A percentile compares a stretch with the other conserved stretches of the same genome.
Conservation (phyloP, 257 asterid genomes). For the Solanum pinnatisectum region DNA sequence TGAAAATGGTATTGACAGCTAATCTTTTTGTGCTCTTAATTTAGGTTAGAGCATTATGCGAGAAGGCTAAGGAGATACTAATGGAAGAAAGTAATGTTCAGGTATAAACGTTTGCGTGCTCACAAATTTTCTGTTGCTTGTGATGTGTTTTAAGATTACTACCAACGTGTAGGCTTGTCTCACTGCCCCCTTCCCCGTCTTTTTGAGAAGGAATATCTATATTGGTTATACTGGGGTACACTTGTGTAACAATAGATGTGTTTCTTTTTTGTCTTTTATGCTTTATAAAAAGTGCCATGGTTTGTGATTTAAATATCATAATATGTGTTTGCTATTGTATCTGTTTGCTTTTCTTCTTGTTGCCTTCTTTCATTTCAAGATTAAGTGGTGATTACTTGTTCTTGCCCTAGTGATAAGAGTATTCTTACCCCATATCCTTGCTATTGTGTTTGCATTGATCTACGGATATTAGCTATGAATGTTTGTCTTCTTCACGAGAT, state of each 20-base stretch:
- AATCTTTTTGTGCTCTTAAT: slow-evolving; percentile 8
- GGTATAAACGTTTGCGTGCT: slow-evolving; percentile 32
- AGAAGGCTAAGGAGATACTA: slow-evolving; percentile 89
- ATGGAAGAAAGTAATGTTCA: slow-evolving; percentile 91
- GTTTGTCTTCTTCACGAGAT: background rate
- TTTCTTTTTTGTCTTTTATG: background rate
- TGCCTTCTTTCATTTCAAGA: background rate
- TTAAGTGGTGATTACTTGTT: background rate
- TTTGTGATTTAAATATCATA: background rate
- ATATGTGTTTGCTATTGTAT: background rate
- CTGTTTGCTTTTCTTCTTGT: background rate
- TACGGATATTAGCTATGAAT: background rate
- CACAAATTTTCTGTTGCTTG: background rate
- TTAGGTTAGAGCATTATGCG: slow-evolving; percentile 79
- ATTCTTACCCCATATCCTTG: background rate
- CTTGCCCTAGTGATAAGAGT: background rate
- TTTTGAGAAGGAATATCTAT: background rate
- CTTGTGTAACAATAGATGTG: background rate
- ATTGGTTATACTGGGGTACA: background rate
- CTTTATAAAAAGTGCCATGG: background rate
- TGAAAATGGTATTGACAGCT: background rate
- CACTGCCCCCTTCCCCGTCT: background rate
- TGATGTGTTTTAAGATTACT: background rate
- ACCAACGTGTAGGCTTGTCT: background rate
- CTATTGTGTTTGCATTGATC: background rate